phyloP scores from a whole-genome alignment of 148 eudicot genomes.

The Vaccinium corymbosum region DNA sequence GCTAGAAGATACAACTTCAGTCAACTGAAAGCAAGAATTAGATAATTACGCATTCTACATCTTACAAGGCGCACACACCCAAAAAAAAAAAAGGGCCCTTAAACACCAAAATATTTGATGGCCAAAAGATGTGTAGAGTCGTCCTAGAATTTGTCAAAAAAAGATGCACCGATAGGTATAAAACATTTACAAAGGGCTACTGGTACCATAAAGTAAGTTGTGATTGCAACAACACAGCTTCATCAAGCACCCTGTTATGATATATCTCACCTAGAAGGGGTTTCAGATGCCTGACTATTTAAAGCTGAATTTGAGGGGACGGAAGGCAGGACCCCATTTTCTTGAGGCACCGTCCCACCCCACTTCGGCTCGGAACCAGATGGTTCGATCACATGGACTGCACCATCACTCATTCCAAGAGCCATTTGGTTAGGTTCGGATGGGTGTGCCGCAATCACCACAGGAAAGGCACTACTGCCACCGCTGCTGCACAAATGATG shows the following conservation, averaged over 20 bases:
- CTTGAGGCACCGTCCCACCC: constrained; percentile 42
- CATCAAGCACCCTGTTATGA: neutral
- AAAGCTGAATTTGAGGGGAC: constrained; percentile 47
- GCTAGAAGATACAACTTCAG: neutral
- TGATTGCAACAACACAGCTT: neutral
- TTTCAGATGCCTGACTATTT: constrained; percentile 56
- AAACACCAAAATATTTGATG: neutral
- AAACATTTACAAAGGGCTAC: neutral
- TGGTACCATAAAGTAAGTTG: neutral
- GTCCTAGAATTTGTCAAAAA: neutral
- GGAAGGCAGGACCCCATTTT: constrained; percentile 42
- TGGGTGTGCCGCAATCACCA: constrained; percentile 61
- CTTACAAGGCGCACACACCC: neutral
- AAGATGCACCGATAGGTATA: neutral
- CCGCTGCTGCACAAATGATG: constrained; percentile 24
- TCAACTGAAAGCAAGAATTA: neutral
- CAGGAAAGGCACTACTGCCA: constrained; percentile 36
- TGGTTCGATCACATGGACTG: constrained; percentile 55
- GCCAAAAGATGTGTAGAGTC: neutral
- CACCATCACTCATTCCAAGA: constrained; percentile 57
- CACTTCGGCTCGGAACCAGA: constrained; percentile 48
- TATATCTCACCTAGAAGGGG: constrained; percentile 49
- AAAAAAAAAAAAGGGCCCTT: neutral
- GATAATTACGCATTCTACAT: neutral
- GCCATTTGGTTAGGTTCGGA: constrained; percentile 51